These are phyloP conservation scores for Alternaria brassicicola DNA, from an alignment of 2,329 filamentous ascomycete genomes.

Conservation along the genomic window DNA sequence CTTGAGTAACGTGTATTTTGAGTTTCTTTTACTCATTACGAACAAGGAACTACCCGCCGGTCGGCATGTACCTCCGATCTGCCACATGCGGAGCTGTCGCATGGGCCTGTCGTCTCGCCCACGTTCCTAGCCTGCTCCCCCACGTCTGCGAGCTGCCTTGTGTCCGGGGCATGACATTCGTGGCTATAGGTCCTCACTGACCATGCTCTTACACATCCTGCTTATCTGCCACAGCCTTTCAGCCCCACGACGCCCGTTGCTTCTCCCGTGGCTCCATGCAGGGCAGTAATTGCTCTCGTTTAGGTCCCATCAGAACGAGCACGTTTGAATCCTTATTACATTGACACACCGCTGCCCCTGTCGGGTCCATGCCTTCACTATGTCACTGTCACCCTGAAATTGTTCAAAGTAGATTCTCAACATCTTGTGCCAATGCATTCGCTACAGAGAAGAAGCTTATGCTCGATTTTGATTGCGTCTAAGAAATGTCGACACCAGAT, in stretches of 20 bases:
- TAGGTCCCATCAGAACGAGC: conserved; percentile 5
- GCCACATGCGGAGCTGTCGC: conserved; percentile 12
- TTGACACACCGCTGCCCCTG: conserved; percentile 19
- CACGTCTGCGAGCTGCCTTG: conserved; percentile 6
- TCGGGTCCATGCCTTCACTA: conserved; percentile 20
- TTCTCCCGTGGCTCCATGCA: conserved; percentile 26
- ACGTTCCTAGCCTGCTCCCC: conserved; percentile 16
- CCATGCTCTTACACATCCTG: conserved; percentile 21
- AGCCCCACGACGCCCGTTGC: conserved; percentile 37
- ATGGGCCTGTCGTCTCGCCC: conserved; percentile 23
- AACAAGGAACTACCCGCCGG: conserved; percentile 12
- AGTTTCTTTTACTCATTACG: conserved; percentile 26
- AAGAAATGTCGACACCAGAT: conserved; percentile 29
- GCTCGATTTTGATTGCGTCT: conserved; percentile 16
- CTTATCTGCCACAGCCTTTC: conserved; percentile 28
- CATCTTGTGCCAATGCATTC: conserved; percentile 36
- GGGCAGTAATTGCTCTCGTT: conserved; percentile 20
- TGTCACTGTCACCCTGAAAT: conserved; percentile 14
- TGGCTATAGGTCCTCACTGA: conserved; percentile 20
- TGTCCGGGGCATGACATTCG: conserved; percentile 13
- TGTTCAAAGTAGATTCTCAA: conserved; percentile 7
- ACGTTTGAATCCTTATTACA: conserved; percentile 16
- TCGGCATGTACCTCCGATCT: conserved; percentile 4
- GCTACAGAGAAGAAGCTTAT: conserved; percentile 17
- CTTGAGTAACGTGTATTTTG: conserved; percentile 15